Evolutionary conservation across 202 grass and related monocot species (phyloP).

Genomic region (Musa balbisiana): DNA sequence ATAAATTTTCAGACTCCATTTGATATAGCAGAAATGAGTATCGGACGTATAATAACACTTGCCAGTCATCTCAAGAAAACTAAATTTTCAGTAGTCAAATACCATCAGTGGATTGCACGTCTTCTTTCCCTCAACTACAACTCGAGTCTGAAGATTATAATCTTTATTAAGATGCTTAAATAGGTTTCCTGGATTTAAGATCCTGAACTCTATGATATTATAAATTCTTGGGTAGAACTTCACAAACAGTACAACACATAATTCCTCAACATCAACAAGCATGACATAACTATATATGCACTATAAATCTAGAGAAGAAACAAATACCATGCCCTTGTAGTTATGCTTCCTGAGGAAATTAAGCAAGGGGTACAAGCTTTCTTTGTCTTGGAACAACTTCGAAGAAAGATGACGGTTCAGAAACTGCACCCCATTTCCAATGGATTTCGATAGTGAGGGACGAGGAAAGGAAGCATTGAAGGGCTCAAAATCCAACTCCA

Average conservation of each 20-base stretch:
- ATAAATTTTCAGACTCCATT: too few species aligned
- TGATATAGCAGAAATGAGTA: too few species aligned
- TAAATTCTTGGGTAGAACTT: too few species aligned
- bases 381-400: conserved; percentile 95
- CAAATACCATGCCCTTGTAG: conserved; percentile 95
- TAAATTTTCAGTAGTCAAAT: too few species aligned
- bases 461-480: conserved; percentile 97
- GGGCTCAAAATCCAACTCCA: conserved; percentile 98
- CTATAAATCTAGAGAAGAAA: background rate
- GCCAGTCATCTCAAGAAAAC: too few species aligned
- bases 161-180: background rate
- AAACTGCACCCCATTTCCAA: conserved; percentile 97
- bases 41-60: too few species aligned
- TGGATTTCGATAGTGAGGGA: conserved; percentile 88
- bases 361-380: conserved; percentile 93
- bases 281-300: too few species aligned
- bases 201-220: background rate
- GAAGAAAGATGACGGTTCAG: conserved; percentile 94
- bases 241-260: too few species aligned
- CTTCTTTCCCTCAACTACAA: too few species aligned
- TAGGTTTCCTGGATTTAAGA: background rate
- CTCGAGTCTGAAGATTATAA: too few species aligned
- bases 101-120: too few species aligned
- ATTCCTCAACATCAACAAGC: too few species aligned
- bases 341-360: conserved; percentile 90